These are phyloP conservation scores for Coniochaeta sp. DNA, from an alignment of 2,329 filamentous ascomycete species.

Conservation along the genomic window DNA sequence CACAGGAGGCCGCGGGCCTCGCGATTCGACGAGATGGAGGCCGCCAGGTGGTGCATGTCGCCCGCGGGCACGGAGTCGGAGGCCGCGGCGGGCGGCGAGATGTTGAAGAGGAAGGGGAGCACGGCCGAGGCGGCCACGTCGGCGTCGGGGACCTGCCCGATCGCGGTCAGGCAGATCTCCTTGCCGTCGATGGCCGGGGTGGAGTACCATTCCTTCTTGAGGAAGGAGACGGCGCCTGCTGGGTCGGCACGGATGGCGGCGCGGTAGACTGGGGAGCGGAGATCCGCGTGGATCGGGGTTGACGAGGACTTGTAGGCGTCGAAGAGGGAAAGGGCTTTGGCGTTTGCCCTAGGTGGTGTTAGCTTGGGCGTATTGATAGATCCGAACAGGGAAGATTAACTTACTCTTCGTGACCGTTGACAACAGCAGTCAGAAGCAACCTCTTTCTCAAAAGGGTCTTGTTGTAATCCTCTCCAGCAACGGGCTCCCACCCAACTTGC, in stretches of 20 bases:
- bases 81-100: conserved; percentile 37
- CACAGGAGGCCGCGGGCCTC: conserved; percentile 69
- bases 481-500: conserved; percentile 78
- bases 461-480: conserved; percentile 72
- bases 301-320: conserved; percentile 66
- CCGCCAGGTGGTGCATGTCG: conserved; percentile 80
- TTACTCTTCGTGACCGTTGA: conserved; percentile 68
- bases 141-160: conserved; percentile 65
- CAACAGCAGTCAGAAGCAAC: conserved; percentile 67
- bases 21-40: conserved; percentile 64
- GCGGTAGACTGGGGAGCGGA: conserved; percentile 74
- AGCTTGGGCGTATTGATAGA: no score
- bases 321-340: conserved; percentile 72
- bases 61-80: conserved; percentile 67
- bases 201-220: conserved; percentile 78
- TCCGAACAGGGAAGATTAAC: conserved; percentile 22
- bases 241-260: conserved; percentile 66
- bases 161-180: conserved; percentile 69
- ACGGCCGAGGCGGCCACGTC: conserved; percentile 60
- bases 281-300: conserved; percentile 72
- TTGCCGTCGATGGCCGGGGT: conserved; percentile 87
- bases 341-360: conserved; percentile 46
- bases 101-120: conserved; percentile 73
- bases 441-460: conserved; percentile 75
- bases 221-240: conserved; percentile 58